phyloP scores from a whole-genome alignment of 768 basidiomycete genomes.

The Pisolithus microcarpus region DNA sequence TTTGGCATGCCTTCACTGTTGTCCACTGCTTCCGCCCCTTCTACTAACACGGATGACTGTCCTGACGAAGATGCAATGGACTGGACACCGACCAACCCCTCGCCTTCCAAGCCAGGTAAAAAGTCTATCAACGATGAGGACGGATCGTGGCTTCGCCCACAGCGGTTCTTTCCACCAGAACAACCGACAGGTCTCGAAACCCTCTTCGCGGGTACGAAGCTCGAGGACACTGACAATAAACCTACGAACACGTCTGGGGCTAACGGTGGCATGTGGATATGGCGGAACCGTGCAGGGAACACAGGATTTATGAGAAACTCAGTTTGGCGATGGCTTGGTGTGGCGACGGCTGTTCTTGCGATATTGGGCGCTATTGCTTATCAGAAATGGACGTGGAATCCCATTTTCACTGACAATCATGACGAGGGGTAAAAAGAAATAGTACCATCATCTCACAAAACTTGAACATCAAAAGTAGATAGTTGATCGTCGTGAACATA shows the following conservation, averaged over 20 bases:
- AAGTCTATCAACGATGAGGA: slow-evolving; percentile 26
- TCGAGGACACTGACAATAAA: slow-evolving; percentile 36
- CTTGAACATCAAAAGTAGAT: slow-evolving; percentile 1
- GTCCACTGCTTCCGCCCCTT: slow-evolving; percentile 18
- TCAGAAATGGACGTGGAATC: slow-evolving; percentile 16
- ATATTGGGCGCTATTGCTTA: slow-evolving; percentile 16
- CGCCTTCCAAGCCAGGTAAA: slow-evolving; percentile 15
- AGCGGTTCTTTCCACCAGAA: slow-evolving; percentile 72
- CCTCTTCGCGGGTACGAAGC: slow-evolving; percentile 54
- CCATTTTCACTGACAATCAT: slow-evolving; percentile 9
- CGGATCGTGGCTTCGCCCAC: slow-evolving; percentile 54
- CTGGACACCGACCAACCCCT: slow-evolving; percentile 54
- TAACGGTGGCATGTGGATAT: neutral
- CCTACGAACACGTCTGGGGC: neutral
- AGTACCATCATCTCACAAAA: neutral
- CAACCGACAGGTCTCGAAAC: slow-evolving; percentile 70
- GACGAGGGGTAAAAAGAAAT: neutral
- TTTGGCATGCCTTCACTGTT: slow-evolving; percentile 67
- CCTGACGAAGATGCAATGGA: slow-evolving; percentile 48
- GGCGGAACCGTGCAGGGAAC: slow-evolving; percentile 2
- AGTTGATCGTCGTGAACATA: neutral
- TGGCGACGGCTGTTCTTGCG: slow-evolving; percentile 11
- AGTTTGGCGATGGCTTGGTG: slow-evolving; percentile 7
- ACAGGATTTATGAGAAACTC: neutral
- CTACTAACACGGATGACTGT: slow-evolving; percentile 21